phyloP scores from a whole-genome alignment of 1,139 yeast species.

The Blastobotrys arbuscula region DNA sequence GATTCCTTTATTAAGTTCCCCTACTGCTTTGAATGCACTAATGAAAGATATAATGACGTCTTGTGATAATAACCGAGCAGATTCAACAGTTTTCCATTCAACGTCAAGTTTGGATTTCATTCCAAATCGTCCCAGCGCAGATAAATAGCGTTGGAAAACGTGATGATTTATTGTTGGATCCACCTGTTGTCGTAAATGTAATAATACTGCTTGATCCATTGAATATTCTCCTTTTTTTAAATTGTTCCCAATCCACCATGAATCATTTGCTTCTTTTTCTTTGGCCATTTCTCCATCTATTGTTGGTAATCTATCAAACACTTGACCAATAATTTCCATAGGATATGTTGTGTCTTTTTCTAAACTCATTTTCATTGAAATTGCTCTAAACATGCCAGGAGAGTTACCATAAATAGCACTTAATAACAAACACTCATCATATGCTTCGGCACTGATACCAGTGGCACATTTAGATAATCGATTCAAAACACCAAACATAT shows the following conservation, averaged over 20 bases:
- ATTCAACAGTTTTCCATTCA: constrained; percentile 22
- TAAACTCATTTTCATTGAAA: constrained; percentile 22
- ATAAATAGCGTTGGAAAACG: constrained; percentile 24
- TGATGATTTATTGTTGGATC: constrained; percentile 15
- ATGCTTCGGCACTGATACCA: constrained; percentile 27
- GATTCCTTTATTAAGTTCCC: constrained; percentile 17
- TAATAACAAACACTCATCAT: constrained; percentile 26
- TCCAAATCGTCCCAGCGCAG: constrained; percentile 30
- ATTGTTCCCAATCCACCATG: constrained; percentile 14
- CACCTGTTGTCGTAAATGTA: constrained; percentile 24
- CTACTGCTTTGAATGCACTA: constrained; percentile 25
- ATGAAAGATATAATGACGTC: constrained; percentile 26
- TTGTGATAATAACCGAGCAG: constrained; percentile 14
- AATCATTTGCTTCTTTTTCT: constrained; percentile 14
- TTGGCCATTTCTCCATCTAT: constrained; percentile 19
- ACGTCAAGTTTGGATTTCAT: constrained; percentile 21
- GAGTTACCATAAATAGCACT: constrained; percentile 30
- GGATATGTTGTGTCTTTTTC: constrained; percentile 13
- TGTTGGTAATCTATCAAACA: constrained; percentile 28
- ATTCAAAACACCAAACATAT: constrained; percentile 30
- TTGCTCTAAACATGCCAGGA: constrained; percentile 27
- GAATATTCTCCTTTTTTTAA: constrained; percentile 15
- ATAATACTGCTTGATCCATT: constrained; percentile 27
- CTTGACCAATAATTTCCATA: constrained; percentile 18
- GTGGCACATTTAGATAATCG: constrained; percentile 22